Evolutionary conservation across 1,139 yeast species (phyloP).

Genomic region (Candida tetrigidarum): DNA sequence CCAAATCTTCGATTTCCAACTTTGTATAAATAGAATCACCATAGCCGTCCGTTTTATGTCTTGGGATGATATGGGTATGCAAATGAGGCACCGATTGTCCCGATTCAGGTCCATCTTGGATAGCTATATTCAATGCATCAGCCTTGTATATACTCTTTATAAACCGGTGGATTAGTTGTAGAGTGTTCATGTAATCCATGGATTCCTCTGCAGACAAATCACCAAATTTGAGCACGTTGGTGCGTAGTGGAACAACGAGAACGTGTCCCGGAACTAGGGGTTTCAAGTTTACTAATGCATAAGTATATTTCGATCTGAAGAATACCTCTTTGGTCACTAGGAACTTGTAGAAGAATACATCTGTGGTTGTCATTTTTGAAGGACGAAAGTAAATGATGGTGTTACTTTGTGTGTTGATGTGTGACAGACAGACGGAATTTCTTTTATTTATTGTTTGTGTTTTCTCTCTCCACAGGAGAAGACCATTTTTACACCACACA

Average conservation of each 20-base stretch:
- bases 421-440: too few species aligned
- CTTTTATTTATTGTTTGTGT: too few species aligned
- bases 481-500: neutral
- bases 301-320: conserved; percentile 60
- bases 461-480: neutral
- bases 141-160: conserved; percentile 71
- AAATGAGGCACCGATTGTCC: conserved; percentile 95
- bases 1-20: conserved; percentile 53
- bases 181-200: conserved; percentile 73
- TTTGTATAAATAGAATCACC: conserved; percentile 63
- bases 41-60: conserved; percentile 64
- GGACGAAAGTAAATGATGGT: neutral
- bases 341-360: conserved; percentile 54
- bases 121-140: conserved; percentile 82
- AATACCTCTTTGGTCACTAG: conserved; percentile 69
- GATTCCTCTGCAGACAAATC: conserved; percentile 77
- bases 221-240: conserved; percentile 58
- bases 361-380: conserved; percentile 6
- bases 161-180: conserved; percentile 72
- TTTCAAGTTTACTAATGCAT: conserved; percentile 84
- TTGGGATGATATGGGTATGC: conserved; percentile 91
- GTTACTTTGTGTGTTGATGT: too few species aligned
- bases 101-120: conserved; percentile 95
- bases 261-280: conserved; percentile 94
- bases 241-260: conserved; percentile 78